Conservation (phyloP, 805 yeast species). For the Barnettozyma californica region DNA sequence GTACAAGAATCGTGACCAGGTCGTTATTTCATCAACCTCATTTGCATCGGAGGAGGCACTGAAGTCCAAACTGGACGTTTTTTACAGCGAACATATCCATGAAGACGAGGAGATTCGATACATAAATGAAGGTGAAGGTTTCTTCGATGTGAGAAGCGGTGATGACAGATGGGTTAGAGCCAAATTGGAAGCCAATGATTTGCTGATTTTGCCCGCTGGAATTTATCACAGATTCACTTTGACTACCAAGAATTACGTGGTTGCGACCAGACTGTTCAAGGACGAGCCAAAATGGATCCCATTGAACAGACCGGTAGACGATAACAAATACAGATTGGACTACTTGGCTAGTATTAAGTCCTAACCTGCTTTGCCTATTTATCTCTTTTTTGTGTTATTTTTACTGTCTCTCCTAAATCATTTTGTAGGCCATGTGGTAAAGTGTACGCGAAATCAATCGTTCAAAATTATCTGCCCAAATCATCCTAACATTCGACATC, state of each 20-base stretch:
- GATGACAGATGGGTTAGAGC: conserved; percentile 72
- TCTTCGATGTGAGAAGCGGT: conserved; percentile 75
- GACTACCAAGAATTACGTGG: conserved; percentile 53
- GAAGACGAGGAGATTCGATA: conserved; percentile 97
- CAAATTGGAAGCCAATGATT: conserved; percentile 56
- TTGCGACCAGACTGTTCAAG: conserved; percentile 78
- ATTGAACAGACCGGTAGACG: conserved; percentile 60
- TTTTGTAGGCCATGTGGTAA: no score
- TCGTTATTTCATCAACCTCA: conserved; percentile 52
- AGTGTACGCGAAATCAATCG: background rate
- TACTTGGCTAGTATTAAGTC: conserved; percentile 32
- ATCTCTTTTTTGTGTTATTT: background rate
- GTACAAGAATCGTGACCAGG: conserved; percentile 76
- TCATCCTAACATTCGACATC: no score
- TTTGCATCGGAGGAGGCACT: conserved; percentile 63
- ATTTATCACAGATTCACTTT: conserved; percentile 91
- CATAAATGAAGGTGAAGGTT: conserved; percentile 85
- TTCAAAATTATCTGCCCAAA: background rate
- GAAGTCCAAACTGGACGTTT: conserved; percentile 57
- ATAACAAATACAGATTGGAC: conserved; percentile 38
- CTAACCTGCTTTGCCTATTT: background rate
- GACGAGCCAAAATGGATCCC: conserved; percentile 98
- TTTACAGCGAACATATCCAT: conserved; percentile 84
- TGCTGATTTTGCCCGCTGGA: conserved; percentile 80
- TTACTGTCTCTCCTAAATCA: background rate